A percentile compares a stretch with the other conserved stretches of the same genome.
These are phyloP conservation scores for Cryptococcus wingfieldii DNA, from an alignment of 1,284 basidiomycete genomes.

Conservation along the genomic window DNA sequence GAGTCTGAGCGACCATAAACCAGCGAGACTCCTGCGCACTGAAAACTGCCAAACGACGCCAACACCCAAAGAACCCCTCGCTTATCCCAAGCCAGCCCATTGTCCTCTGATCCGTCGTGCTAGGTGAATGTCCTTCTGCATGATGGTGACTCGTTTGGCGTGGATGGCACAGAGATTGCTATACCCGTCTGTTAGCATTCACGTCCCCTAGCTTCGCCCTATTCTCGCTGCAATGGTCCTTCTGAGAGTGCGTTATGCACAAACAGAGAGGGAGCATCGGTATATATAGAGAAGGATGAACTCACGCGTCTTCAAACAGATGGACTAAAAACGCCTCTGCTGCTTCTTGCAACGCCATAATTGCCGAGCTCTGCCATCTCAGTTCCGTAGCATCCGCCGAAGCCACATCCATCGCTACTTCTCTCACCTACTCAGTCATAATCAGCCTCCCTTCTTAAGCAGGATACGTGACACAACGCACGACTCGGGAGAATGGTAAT, in stretches of 20 bases:
- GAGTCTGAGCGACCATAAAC: too few relatives aligned
- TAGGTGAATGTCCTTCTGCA: conserved; percentile 95
- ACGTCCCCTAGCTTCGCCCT: background rate
- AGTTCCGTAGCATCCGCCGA: conserved; percentile 66
- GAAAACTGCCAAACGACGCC: background rate
- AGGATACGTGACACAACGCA: conserved; percentile 40
- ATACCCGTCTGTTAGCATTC: background rate
- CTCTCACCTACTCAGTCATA: conserved; percentile 65
- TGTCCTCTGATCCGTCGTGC: conserved; percentile 88
- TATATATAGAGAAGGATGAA: background rate
- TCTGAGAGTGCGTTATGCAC: background rate
- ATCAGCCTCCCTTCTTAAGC: conserved; percentile 16
- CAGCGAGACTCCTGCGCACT: background rate
- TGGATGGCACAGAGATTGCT: conserved; percentile 95
- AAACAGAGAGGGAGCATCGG: background rate
- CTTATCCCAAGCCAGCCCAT: conserved; percentile 55
- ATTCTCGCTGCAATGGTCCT: background rate
- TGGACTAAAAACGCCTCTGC: conserved; percentile 91
- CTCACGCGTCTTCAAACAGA: conserved; percentile 92
- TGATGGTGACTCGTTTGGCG: conserved; percentile 96
- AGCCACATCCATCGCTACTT: conserved; percentile 81
- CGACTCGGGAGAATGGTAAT: conserved; percentile 85
- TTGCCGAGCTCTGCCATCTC: conserved; percentile 86
- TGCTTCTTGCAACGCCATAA: conserved; percentile 87
- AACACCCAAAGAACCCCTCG: background rate